phyloP scores from a whole-genome alignment of 2,329 filamentous ascomycete species.

The Byssoonygena ceratinophila region DNA sequence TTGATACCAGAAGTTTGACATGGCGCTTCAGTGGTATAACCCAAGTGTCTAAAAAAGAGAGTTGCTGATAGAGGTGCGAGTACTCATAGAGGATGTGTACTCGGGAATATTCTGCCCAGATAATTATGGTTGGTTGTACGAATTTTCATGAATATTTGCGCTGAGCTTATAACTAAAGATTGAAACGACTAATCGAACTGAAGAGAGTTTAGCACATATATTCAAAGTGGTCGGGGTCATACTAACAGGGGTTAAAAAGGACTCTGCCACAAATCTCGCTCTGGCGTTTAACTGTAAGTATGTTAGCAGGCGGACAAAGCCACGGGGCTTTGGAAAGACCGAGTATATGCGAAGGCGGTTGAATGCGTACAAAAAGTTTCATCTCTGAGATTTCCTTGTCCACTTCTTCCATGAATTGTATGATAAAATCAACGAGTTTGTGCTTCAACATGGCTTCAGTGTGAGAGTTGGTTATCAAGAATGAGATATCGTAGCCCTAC shows the following conservation, averaged over 20 bases:
- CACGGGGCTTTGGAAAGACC: not conserved
- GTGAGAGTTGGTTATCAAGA: conserved; percentile 97
- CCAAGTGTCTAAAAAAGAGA: not conserved
- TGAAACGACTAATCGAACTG: conserved; percentile 25
- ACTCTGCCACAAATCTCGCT: conserved; percentile 95
- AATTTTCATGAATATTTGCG: not conserved
- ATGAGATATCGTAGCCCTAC: conserved; percentile 97
- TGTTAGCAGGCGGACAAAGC: conserved; percentile 21
- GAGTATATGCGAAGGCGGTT: conserved; percentile 11
- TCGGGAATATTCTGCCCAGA: not conserved
- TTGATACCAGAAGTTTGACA: not conserved
- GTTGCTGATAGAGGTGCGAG: not conserved
- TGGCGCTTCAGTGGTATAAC: not conserved
- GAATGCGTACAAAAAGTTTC: conserved; percentile 82
- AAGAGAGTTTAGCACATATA: conserved; percentile 10
- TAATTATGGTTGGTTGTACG: not conserved
- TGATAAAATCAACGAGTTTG: conserved; percentile 97
- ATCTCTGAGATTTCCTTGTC: conserved; percentile 99
- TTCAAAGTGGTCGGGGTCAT: conserved; percentile 3
- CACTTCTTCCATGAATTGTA: conserved; percentile 99
- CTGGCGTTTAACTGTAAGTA: conserved; percentile 72
- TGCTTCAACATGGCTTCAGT: conserved; percentile 98
- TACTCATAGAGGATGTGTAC: not conserved
- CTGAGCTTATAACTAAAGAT: not conserved
- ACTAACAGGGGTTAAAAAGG: conserved; percentile 84